These are phyloP conservation scores for Candida glucosophila DNA, from an alignment of 1,139 yeast species.

Conservation along the genomic window DNA sequence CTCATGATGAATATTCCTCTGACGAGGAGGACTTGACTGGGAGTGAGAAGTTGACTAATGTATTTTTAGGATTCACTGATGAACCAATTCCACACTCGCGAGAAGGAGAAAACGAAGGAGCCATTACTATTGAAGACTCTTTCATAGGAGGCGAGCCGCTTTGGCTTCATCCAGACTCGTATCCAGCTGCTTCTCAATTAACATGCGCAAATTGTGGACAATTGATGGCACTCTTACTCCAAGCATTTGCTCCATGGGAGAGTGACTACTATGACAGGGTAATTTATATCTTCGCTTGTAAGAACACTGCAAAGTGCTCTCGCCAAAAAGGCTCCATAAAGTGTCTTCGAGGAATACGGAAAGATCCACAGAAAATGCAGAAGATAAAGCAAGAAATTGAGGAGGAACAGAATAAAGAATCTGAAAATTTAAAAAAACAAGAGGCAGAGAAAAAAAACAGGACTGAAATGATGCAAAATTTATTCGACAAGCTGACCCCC, in stretches of 20 bases:
- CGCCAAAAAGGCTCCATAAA: slow-evolving; percentile 61
- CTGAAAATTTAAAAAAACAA: slow-evolving; percentile 33
- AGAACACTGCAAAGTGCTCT: slow-evolving; percentile 47
- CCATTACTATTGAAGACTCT: slow-evolving; percentile 60
- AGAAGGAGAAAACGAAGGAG: slow-evolving; percentile 32
- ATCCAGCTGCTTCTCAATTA: slow-evolving; percentile 43
- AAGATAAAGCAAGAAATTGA: slow-evolving; percentile 30
- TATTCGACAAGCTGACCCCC: slow-evolving; percentile 19
- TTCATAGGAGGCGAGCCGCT: slow-evolving; percentile 73
- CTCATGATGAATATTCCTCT: slow-evolving; percentile 33
- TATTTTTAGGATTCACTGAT: slow-evolving; percentile 60
- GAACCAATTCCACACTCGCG: slow-evolving; percentile 20
- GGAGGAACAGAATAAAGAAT: slow-evolving; percentile 21
- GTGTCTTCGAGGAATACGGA: slow-evolving; percentile 66
- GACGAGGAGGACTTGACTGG: slow-evolving; percentile 30
- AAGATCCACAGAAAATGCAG: slow-evolving; percentile 43
- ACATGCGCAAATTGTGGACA: slow-evolving; percentile 59
- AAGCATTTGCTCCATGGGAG: slow-evolving; percentile 73
- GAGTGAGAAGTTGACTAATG: slow-evolving; percentile 12
- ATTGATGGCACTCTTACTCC: slow-evolving; percentile 60
- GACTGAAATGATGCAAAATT: slow-evolving; percentile 37
- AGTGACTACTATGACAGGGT: slow-evolving; percentile 71
- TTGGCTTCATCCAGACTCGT: slow-evolving; percentile 45
- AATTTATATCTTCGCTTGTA: slow-evolving; percentile 72
- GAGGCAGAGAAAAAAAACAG: slow-evolving; percentile 34